Evolutionary conservation across 2,329 filamentous ascomycete genomes (phyloP).

Genomic region (Madurella fahalii): DNA sequence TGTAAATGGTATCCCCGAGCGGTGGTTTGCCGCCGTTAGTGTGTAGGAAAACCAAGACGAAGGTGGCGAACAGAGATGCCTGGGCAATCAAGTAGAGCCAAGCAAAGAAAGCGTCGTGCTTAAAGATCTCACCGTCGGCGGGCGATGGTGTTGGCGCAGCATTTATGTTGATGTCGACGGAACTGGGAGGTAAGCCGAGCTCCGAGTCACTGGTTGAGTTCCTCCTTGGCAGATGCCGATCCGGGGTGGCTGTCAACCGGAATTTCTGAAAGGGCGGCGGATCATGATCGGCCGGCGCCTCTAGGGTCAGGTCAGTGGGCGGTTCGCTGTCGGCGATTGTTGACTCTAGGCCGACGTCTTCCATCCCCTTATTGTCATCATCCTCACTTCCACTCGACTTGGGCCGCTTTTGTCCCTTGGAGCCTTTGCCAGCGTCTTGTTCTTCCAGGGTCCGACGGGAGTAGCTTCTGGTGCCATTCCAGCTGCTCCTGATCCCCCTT

Average conservation of each 20-base stretch:
- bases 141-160: slow-evolving; percentile 36
- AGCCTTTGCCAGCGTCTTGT: slow-evolving; percentile 33
- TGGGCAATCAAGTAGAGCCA: slow-evolving; percentile 83
- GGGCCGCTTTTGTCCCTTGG: slow-evolving; percentile 26
- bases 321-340: slow-evolving; percentile 57
- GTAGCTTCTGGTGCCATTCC: slow-evolving; percentile 53
- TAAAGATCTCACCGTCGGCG: slow-evolving; percentile 64
- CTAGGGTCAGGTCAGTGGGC: slow-evolving; percentile 56
- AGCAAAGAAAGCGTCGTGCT: slow-evolving; percentile 87
- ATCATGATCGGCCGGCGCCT: slow-evolving; percentile 48
- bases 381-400: slow-evolving; percentile 30
- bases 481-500: slow-evolving; percentile 58
- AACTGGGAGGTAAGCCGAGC: slow-evolving; percentile 40
- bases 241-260: slow-evolving; percentile 36
- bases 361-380: slow-evolving; percentile 58
- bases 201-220: slow-evolving; percentile 47
- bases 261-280: slow-evolving; percentile 63
- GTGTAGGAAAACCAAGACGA: slow-evolving; percentile 84
- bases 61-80: slow-evolving; percentile 80
- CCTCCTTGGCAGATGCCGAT: slow-evolving; percentile 39
- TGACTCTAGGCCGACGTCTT: slow-evolving; percentile 80
- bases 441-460: slow-evolving; percentile 28
- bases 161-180: slow-evolving; percentile 35
- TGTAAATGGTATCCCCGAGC: slow-evolving; percentile 91
- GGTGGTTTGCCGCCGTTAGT: slow-evolving; percentile 66